These are phyloP conservation scores for Sugiyamaella marilandica DNA, from an alignment of 805 yeast genomes.

Conservation along the genomic window DNA sequence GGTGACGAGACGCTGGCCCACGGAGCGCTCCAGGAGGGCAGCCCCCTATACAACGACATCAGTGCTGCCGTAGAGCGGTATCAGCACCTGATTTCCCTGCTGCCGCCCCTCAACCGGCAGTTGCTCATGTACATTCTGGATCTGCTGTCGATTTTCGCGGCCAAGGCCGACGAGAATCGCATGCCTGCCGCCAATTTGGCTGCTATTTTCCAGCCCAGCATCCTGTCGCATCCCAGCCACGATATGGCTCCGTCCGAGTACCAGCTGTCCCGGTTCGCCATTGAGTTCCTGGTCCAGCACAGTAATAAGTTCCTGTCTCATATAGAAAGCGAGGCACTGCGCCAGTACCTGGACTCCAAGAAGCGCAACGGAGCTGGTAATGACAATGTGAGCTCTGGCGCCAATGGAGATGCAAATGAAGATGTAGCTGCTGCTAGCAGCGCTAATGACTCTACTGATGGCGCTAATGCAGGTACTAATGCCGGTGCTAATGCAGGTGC, in stretches of 20 bases:
- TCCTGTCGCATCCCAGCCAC: constrained; percentile 85
- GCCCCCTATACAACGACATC: constrained; percentile 17
- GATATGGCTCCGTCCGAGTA: constrained; percentile 92
- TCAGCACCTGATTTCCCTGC: constrained; percentile 57
- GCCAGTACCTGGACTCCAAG: constrained; percentile 25
- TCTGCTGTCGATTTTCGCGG: constrained; percentile 76
- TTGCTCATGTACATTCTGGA: constrained; percentile 82
- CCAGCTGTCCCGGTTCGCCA: constrained; percentile 76
- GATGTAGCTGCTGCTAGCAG: neutral
- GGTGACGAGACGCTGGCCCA: neutral
- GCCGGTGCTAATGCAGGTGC: neutral
- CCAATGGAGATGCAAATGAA: too few species aligned
- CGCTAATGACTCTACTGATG: neutral
- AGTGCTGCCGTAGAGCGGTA: constrained; percentile 61
- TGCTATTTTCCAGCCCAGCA: constrained; percentile 96
- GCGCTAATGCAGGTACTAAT: neutral
- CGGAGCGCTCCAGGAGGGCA: neutral
- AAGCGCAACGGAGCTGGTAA: neutral
- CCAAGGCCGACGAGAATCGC: constrained; percentile 67
- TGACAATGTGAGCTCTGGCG: too few species aligned
- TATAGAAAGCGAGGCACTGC: constrained; percentile 31
- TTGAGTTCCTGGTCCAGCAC: constrained; percentile 84
- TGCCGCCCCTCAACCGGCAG: constrained; percentile 78
- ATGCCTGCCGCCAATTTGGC: constrained; percentile 94
- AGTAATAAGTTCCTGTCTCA: constrained; percentile 68